phyloP scores from a whole-genome alignment of 2,329 filamentous ascomycete genomes.

The Bipolaris oryzae region DNA sequence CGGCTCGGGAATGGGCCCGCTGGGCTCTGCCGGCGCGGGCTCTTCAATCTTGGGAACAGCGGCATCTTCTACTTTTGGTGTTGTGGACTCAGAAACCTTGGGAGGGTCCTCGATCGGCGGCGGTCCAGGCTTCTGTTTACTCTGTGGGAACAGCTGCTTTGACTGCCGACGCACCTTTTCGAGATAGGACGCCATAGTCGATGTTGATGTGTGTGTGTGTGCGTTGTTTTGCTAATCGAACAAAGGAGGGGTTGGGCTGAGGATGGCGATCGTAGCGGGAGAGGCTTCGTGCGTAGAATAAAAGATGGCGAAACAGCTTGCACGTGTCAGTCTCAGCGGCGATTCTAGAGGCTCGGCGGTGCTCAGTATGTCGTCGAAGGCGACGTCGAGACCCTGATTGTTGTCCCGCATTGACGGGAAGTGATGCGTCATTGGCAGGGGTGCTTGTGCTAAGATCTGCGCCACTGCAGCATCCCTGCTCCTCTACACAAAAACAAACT shows the following conservation, averaged over 20 bases:
- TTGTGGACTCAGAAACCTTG: slow-evolving; percentile 17
- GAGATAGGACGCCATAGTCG: slow-evolving; percentile 39
- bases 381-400: slow-evolving; percentile 28
- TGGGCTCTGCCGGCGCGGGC: slow-evolving; percentile 28
- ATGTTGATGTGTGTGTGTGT: not conserved
- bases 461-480: not conserved
- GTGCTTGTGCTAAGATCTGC: slow-evolving; percentile 21
- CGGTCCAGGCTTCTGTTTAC: slow-evolving; percentile 17
- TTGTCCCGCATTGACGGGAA: slow-evolving; percentile 19
- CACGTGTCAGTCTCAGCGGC: slow-evolving; percentile 9
- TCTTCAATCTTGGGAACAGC: slow-evolving; percentile 20
- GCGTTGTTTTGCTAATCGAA: not conserved
- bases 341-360: slow-evolving; percentile 22
- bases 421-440: slow-evolving; percentile 41
- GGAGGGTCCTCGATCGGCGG: slow-evolving; percentile 19
- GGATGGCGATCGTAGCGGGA: not conserved
- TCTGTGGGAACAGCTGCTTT: slow-evolving; percentile 34
- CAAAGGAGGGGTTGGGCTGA: not conserved
- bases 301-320: slow-evolving; percentile 1
- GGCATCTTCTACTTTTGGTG: slow-evolving; percentile 14
- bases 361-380: slow-evolving; percentile 32
- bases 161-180: slow-evolving; percentile 44
- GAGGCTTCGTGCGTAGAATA: not conserved
- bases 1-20: slow-evolving; percentile 23
- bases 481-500: not conserved